Percentiles rank a stretch among this genome's conserved stretches.
phyloP scores from a whole-genome alignment of 148 eudicot species.

The Nepenthes gracilis region DNA sequence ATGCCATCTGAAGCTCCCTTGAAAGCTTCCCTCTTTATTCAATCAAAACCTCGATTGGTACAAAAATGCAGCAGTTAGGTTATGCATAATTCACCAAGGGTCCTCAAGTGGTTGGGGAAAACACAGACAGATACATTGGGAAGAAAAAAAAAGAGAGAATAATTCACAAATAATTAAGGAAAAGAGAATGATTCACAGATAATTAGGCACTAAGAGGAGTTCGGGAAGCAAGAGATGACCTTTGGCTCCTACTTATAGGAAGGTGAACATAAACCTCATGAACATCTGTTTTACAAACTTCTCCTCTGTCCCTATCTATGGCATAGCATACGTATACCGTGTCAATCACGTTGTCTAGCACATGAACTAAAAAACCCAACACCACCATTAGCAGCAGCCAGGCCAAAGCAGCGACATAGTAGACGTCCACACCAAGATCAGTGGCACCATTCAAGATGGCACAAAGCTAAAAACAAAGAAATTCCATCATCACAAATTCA shows the following conservation, averaged over 20 bases:
- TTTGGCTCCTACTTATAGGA: constrained; percentile 64
- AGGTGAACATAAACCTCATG: constrained; percentile 85
- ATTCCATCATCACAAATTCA: no score
- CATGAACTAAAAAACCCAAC: constrained; percentile 58
- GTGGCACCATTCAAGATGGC: constrained; percentile 45
- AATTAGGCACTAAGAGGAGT: constrained; percentile 44
- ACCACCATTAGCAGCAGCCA: constrained; percentile 55
- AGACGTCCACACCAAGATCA: constrained; percentile 54
- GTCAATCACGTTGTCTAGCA: constrained; percentile 75
- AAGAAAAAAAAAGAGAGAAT: no score
- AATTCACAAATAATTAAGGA: no score
- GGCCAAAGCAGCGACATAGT: constrained; percentile 47
- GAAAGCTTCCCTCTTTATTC: no score
- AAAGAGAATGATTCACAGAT: no score
- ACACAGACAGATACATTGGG: no score
- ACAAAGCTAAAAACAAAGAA: constrained; percentile 40
- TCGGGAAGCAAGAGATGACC: constrained; percentile 28
- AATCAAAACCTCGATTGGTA: no score
- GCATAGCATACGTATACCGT: constrained; percentile 89
- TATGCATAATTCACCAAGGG: no score
- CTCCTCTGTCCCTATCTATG: constrained; percentile 68
- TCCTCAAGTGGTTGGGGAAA: no score
- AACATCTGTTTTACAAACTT: constrained; percentile 50
- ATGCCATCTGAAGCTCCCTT: no score
- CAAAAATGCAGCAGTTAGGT: no score